Percentiles rank a stretch among this genome's conserved stretches.
These are phyloP conservation scores for Plasmodium gallinaceum DNA, from an alignment of 169 alveolate genomes.

Conservation along the genomic window DNA sequence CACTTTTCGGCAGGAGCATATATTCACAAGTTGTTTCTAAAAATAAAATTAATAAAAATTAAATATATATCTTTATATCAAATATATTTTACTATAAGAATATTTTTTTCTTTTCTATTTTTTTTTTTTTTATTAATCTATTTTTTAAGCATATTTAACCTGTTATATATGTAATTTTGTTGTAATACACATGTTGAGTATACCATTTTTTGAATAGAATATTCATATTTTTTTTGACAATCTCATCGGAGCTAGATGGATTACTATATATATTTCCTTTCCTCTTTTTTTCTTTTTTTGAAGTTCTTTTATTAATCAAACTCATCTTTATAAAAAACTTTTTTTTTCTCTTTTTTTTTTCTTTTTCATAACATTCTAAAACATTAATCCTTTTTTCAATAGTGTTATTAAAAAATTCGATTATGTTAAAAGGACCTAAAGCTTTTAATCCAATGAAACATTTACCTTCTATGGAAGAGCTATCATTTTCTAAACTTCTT, in stretches of 20 bases:
- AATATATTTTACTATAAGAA: neutral
- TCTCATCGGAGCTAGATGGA: neutral
- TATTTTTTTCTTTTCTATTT: neutral
- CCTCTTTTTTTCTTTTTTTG: neutral
- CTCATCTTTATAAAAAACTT: conserved; percentile 5
- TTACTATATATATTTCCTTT: neutral
- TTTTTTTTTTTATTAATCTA: neutral
- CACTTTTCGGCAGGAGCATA: conserved; percentile 18
- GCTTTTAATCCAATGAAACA: conserved; percentile 73
- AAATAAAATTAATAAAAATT: neutral
- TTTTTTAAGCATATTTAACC: conserved; percentile 1
- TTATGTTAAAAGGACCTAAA: conserved; percentile 66
- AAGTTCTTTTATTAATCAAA: neutral
- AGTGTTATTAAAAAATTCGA: conserved; percentile 59
- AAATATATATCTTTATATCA: neutral
- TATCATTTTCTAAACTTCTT: conserved; percentile 20
- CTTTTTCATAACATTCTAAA: conserved; percentile 36
- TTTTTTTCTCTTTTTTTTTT: conserved; percentile 71
- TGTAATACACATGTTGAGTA: conserved; percentile 70
- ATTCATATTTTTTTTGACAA: conserved; percentile 44
- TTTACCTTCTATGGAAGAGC: neutral
- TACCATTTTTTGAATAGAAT: conserved; percentile 68
- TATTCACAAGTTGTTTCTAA: conserved; percentile 31
- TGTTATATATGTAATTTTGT: conserved; percentile 45
- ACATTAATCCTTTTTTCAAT: conserved; percentile 63